Base-by-base conservation (phyloP, 495 filamentous ascomycete genomes). In the Podospora pseudocomata region DNA sequence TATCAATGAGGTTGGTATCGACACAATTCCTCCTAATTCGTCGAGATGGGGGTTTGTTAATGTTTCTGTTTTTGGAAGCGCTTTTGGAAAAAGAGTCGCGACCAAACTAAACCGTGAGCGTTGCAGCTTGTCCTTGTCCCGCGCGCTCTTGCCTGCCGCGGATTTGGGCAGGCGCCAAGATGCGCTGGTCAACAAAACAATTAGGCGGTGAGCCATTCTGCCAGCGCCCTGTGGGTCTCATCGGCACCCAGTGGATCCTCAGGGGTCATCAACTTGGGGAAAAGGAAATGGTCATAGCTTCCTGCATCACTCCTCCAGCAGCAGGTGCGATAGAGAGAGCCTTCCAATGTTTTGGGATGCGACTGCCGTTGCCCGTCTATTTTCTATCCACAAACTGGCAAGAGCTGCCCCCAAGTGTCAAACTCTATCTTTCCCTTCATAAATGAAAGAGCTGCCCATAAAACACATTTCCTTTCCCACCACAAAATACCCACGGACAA, bases 141-240 rank as follows among this genome's bases (percentile, higher is more conserved):
- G 72, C 70, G 72, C 69, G 32, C 26, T 49, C 27, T 39, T 20
- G 28, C 39, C 60, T 49, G 26, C 63, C 63, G 54, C 64, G 65
- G 59, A 66, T 60, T 66, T 67, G 60, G 65, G 71, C 72, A 71
- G 74, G 74, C 70, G 71, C 71, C 65, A 70, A 67, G 64, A 28
- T 54, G 30, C 20, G 67, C 57, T 63, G 70, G 65, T 76, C 74
- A 75, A 77, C 71, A 73, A 75, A 71, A 72, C 62, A 70, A 65
- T 73, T 73, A 62, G 76, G 76, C 76, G 76, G 75, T 77, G 71
- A 74, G 27, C 3, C 19, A 34, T 76, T 77, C 72, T 77, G 75
- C 75, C 74, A 63, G 55, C 0, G 55, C 44, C 32, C 23, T 60
- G 49, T 49, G 39, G 39, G 13, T 49, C 39, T 49, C 15, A 49